Conservation (phyloP, 2,329 filamentous ascomycete species). For the Penicillium olsonii region DNA sequence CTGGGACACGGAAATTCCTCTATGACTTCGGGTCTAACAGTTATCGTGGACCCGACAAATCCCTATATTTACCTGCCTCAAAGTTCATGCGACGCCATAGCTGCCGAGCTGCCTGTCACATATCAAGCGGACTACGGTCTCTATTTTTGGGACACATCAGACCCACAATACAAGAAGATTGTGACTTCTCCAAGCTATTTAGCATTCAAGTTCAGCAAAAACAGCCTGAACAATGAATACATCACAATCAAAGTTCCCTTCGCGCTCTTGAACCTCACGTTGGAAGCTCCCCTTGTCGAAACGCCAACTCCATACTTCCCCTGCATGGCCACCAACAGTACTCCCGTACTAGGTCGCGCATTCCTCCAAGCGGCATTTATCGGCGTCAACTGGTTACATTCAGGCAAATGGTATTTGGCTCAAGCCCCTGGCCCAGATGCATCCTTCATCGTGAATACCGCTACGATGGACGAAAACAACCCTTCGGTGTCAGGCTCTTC, state of each 20-base stretch:
- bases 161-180: conserved; percentile 8
- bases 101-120: conserved; percentile 38
- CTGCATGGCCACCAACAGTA: conserved; percentile 12
- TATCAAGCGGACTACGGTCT: conserved; percentile 5
- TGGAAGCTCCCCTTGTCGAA: conserved; percentile 17
- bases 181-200: not conserved
- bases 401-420: conserved; percentile 19
- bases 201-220: not conserved
- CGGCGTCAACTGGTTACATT: conserved; percentile 17
- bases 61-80: conserved; percentile 45
- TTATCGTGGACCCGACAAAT: conserved; percentile 26
- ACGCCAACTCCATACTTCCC: conserved; percentile 22
- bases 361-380: conserved; percentile 30
- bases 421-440: conserved; percentile 22
- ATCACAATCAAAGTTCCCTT: conserved; percentile 27
- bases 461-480: not conserved
- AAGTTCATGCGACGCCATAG: conserved; percentile 44
- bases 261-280: conserved; percentile 22
- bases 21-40: conserved; percentile 31
- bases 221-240: conserved; percentile 7
- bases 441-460: not conserved
- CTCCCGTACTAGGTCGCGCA: conserved; percentile 17
- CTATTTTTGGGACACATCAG: conserved; percentile 6
- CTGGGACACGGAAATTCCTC: conserved; percentile 28
- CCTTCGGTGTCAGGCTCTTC: not conserved